Evolutionary conservation across 805 yeast species (phyloP), one percentile per base, ranked within the genome.

Genomic region (Pichia heedii): DNA sequence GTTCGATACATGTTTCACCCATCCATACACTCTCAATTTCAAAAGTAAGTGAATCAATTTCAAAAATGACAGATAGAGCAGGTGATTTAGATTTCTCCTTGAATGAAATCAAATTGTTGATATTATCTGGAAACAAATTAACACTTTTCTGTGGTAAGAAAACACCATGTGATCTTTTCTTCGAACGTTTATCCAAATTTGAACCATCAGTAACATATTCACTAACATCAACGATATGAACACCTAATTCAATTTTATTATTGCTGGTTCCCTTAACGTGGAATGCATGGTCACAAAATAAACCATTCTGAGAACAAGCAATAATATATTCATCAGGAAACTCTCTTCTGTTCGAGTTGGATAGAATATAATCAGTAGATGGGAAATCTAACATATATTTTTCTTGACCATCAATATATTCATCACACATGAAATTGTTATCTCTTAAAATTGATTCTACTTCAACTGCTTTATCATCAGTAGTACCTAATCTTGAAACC

Each of bases 401-500:
- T 15, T 57, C 59, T 19, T 52, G 53, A 27, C 51, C 53, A 10
- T 74, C 78, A n/a, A 80, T 70, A 56, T 84, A 84, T 60, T 84
- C 95, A 56, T 84, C 90, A 54, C 86, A 81, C 49, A 81, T 66
- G 55, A 84, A 84, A 64, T 84, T 84, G 61, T 82, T 83, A 55
- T 84, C 97, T 56, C 97, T 78, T 52, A 93, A 70, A 43, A 93
- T 82, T 1, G 97, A 86, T 60, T 83, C 90, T 48, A 88, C 76
- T 61, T 88, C 96, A 35, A 90, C 85, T 20, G 73, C 68, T 3
- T 79, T 74, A 49, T 82, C 90, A 51, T 80, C 85, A 55, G 84
- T 77, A 33, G 77, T 73, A 21, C 98, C 98, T 49, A 93, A 69
- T 53, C 84, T 85, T 37, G 89, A 84, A 22, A 90, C 82, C 45